These are phyloP conservation scores for Microstroma glucosiphilum DNA, from an alignment of 1,284 basidiomycete genomes.

Conservation along the genomic window DNA sequence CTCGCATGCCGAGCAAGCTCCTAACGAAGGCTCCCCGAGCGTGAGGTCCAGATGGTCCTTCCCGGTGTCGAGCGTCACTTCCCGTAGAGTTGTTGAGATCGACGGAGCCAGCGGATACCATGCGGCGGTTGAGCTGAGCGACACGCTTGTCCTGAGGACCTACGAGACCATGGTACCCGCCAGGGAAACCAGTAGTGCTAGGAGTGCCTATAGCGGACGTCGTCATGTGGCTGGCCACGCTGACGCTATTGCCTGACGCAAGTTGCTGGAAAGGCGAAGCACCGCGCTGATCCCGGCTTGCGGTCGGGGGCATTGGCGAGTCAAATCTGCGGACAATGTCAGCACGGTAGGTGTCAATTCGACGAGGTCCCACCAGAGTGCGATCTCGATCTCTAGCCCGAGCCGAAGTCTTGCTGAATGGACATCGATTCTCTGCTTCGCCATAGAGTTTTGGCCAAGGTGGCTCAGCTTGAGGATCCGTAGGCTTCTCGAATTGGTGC, in stretches of 20 bases:
- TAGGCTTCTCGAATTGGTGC: conserved; percentile 55
- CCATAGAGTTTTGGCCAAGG: conserved; percentile 57
- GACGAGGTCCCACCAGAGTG: too few relatives aligned
- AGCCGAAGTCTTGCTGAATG: conserved; percentile 32
- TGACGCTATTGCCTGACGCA: conserved; percentile 68
- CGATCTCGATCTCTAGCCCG: too few relatives aligned
- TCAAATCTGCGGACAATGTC: too few relatives aligned
- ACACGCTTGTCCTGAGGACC: conserved; percentile 7
- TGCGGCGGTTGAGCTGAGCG: conserved; percentile 8
- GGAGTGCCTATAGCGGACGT: conserved; percentile 71
- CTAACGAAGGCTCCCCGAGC: conserved; percentile 28
- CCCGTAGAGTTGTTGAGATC: neutral
- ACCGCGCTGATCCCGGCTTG: neutral
- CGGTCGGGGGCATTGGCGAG: too few relatives aligned
- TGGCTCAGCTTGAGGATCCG: conserved; percentile 27
- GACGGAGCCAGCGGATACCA: neutral
- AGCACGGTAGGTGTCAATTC: too few relatives aligned
- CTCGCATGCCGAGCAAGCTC: conserved; percentile 30
- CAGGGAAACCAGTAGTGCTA: neutral
- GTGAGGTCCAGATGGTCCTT: conserved; percentile 2
- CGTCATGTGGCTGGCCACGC: conserved; percentile 72
- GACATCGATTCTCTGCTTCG: conserved; percentile 51
- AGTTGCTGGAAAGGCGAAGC: conserved; percentile 28
- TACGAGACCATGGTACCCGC: neutral
- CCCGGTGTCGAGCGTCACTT: neutral